Evolutionary conservation across 768 basidiomycete genomes (phyloP).

Genomic region (Nidula microcarpa): DNA sequence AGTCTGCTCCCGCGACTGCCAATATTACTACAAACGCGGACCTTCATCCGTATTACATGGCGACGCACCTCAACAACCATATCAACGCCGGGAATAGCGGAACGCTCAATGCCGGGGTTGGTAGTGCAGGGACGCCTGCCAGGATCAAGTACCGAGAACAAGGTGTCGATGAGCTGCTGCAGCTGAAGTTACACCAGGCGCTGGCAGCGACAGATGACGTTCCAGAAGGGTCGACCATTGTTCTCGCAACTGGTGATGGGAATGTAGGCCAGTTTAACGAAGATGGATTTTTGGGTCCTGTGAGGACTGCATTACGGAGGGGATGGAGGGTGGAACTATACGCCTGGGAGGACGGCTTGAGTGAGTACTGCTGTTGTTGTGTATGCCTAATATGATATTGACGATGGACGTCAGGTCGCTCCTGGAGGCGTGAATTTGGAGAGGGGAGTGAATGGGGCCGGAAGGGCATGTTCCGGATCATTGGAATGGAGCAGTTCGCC

Average conservation of each 20-base stretch:
- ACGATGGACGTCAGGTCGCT: slow-evolving; percentile 30
- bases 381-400: neutral
- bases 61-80: slow-evolving; percentile 6
- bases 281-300: slow-evolving; percentile 86
- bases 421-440: slow-evolving; percentile 76
- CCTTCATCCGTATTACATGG: slow-evolving; percentile 11
- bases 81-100: slow-evolving; percentile 8
- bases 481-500: slow-evolving; percentile 68
- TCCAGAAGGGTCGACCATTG: slow-evolving; percentile 73
- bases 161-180: slow-evolving; percentile 92
- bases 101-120: neutral
- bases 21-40: neutral
- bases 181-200: slow-evolving; percentile 88
- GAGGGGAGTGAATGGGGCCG: slow-evolving; percentile 49
- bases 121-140: slow-evolving; percentile 15
- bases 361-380: slow-evolving; percentile 27
- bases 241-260: slow-evolving; percentile 93
- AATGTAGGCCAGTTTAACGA: slow-evolving; percentile 91
- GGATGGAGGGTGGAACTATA: slow-evolving; percentile 97
- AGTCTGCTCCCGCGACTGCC: neutral
- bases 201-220: slow-evolving; percentile 65
- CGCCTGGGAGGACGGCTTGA: slow-evolving; percentile 84
- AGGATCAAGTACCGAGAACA: slow-evolving; percentile 79
- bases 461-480: slow-evolving; percentile 47
- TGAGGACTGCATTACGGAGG: slow-evolving; percentile 77